Base-by-base conservation (phyloP, 2,329 filamentous ascomycete species). In the Myriosclerotinia scirpicola region DNA sequence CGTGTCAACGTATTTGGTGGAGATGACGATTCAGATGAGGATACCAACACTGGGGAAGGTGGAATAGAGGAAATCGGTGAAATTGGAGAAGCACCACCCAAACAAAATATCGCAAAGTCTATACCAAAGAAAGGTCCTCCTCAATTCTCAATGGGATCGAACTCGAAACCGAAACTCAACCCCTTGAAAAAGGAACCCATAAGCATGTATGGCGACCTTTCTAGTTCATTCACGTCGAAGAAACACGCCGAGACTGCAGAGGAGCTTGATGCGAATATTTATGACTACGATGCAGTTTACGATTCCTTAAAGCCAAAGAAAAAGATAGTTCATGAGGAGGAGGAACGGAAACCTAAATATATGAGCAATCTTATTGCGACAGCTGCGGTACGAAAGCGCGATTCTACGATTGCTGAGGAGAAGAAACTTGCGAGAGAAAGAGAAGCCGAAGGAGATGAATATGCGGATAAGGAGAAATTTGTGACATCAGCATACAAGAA, bases 241-340 rank as follows among this genome's bases (percentile, higher is more conserved):
- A 87, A 85, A 72, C 83, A 90, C 71, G 84, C 86, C 48, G 82
- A 87, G 69, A 85, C 86, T 20, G 90, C 90, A 2, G 82, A 87
- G 69, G 83, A 86, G 67, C 75, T 90, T 11, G 91, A 95, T 73
- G 81, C 90, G 1, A 88, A 86, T 59, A 88, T 95, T 71, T 95
- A 93, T 81, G 91, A 95, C 79, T 96, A 95, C 79, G 92, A 96
- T 76, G 85, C 84, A 1, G 90, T 92, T 30, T 93, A 92, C 79
- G 91, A 94, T 72, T 90, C 89, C 0, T 81, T 94, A 52, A 89
- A 91, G 71, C 85, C 86, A 20, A 83, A 87, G 67, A 84, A 86
- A 71, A 83, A 84, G 67, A 81, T 80, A 5, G 82, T 82, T 8
- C 80, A 81, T 56, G 83, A 83, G 63, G 83, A 84, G 5, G 78